phyloP scores from a whole-genome alignment of 257 asterid genomes.

The Anisodus tanguticus region DNA sequence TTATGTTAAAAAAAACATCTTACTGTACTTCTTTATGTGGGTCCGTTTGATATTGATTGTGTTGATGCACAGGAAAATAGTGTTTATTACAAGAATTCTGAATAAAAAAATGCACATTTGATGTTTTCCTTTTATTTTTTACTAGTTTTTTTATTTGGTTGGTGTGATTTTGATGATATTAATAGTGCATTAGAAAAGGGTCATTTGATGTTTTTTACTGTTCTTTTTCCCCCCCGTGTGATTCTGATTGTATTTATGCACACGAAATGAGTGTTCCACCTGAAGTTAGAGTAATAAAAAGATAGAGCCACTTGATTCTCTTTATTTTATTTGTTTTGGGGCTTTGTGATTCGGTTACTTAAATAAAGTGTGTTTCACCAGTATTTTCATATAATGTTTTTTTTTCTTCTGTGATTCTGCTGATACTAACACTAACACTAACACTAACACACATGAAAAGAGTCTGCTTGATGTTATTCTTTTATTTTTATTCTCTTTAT shows the following conservation, averaged over 20 bases:
- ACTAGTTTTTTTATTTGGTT: background rate
- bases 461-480: background rate
- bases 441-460: background rate
- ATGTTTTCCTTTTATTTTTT: background rate
- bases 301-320: background rate
- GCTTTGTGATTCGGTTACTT: slow-evolving; percentile 28
- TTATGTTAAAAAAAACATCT: no score
- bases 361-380: slow-evolving; percentile 5
- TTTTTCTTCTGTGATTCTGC: background rate
- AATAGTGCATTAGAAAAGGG: background rate
- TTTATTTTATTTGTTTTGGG: background rate
- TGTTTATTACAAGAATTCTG: background rate
- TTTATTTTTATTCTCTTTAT: background rate
- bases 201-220: background rate
- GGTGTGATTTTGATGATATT: background rate
- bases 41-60: background rate
- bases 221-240: slow-evolving; percentile 13
- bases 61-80: slow-evolving; percentile 10
- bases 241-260: slow-evolving; percentile 31
- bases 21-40: background rate
- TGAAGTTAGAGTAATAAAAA: background rate
- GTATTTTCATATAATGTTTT: background rate
- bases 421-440: background rate
- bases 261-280: slow-evolving; percentile 56
- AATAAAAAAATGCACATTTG: background rate